Evolutionary conservation across 345 rosid species (phyloP).

Genomic region (Citrus hindsii): DNA sequence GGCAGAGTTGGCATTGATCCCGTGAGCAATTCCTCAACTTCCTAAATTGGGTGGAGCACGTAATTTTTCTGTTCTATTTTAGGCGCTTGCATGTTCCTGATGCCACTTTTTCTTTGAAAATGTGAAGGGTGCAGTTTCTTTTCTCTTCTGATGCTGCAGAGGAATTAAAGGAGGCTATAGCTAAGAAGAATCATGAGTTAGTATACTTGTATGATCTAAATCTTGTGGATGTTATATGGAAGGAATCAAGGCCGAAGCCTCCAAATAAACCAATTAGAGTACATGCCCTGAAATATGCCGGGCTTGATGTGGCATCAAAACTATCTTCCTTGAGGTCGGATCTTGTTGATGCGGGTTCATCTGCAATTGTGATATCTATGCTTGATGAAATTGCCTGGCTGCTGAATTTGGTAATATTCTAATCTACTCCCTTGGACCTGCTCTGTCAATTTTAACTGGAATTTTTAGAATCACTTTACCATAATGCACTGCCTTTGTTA

Average conservation of each 20-base stretch:
- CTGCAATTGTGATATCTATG: conserved; percentile 83
- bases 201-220: conserved; percentile 70
- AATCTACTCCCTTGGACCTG: background rate
- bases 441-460: background rate
- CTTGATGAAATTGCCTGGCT: conserved; percentile 98
- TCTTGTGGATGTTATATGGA: conserved; percentile 91
- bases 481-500: background rate
- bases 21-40: conserved; percentile 53
- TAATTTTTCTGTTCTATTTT: conserved; percentile 4
- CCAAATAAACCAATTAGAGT: conserved; percentile 72
- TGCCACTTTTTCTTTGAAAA: conserved; percentile 36
- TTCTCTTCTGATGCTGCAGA: conserved; percentile 93
- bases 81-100: conserved; percentile 25
- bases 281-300: conserved; percentile 86
- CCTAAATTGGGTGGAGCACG: background rate
- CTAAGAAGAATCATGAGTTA: conserved; percentile 75
- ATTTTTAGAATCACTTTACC: background rate
- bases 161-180: conserved; percentile 78
- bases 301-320: conserved; percentile 73
- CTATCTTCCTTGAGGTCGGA: conserved; percentile 62
- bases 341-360: conserved; percentile 65
- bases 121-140: conserved; percentile 97
- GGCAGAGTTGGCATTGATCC: conserved; percentile 94
- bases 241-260: conserved; percentile 78
- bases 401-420: conserved; percentile 72